phyloP scores from a whole-genome alignment of 495 filamentous ascomycete genomes.

The Rusavskia elegans region DNA sequence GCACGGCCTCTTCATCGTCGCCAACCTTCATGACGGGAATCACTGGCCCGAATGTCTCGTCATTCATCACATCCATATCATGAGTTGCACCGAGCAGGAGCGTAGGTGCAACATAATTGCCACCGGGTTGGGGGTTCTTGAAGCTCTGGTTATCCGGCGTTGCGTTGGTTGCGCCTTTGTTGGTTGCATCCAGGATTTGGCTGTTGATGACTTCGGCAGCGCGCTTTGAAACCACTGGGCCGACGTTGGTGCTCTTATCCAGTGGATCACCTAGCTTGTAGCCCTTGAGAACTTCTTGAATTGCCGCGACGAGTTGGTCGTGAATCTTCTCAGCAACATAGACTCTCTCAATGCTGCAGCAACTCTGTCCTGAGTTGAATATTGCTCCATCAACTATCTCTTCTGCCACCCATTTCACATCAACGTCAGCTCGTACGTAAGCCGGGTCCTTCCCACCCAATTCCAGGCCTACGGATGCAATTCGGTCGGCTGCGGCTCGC shows the following conservation, averaged over 20 bases:
- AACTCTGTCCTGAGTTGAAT: slow-evolving; percentile 96
- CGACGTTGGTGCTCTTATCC: slow-evolving; percentile 62
- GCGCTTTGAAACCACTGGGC: slow-evolving; percentile 70
- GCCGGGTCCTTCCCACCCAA: slow-evolving; percentile 90
- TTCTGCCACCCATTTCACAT: slow-evolving; percentile 76
- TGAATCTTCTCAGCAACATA: slow-evolving; percentile 80
- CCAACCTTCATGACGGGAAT: slow-evolving; percentile 90
- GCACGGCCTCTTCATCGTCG: slow-evolving; percentile 64
- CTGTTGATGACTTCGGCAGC: slow-evolving; percentile 59
- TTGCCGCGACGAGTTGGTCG: slow-evolving; percentile 59
- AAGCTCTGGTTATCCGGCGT: slow-evolving; percentile 76
- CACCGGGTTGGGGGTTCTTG: slow-evolving; percentile 43
- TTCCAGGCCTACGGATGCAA: slow-evolving; percentile 74
- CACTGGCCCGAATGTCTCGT: slow-evolving; percentile 92
- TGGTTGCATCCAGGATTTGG: slow-evolving; percentile 72
- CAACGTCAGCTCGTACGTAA: slow-evolving; percentile 73
- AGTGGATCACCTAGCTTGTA: slow-evolving; percentile 83
- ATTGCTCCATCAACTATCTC: slow-evolving; percentile 88
- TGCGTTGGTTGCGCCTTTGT: slow-evolving; percentile 60
- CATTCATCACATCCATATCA: slow-evolving; percentile 77
- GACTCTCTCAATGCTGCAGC: slow-evolving; percentile 82
- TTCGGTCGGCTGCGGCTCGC: slow-evolving; percentile 58
- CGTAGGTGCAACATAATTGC: slow-evolving; percentile 77
- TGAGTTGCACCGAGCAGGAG: slow-evolving; percentile 72
- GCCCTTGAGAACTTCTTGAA: slow-evolving; percentile 65